Base-by-base conservation (phyloP, 2,329 filamentous ascomycete genomes). In the Pyricularia grisea region DNA sequence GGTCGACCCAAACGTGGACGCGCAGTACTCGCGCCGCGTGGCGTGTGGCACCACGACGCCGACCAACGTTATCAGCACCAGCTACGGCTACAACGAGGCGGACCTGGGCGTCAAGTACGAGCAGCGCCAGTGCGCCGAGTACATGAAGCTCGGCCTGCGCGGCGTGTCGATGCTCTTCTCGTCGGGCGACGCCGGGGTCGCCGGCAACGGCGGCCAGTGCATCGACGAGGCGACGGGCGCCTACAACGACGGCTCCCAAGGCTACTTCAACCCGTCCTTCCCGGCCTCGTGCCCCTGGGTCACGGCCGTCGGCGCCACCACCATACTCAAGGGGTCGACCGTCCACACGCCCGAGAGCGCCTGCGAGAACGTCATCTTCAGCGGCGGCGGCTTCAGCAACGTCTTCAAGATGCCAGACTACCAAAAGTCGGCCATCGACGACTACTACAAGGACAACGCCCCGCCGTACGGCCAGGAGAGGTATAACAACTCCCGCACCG, bases 131-230 rank as follows among this genome's bases (percentile, higher is more conserved):
- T 87, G 85, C 73, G 76, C 79, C 69, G 84, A 87, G 77, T 87
- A 84, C 75, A 81, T 86, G 81, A 87, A 87, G 77, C 80, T 87
- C 2, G 84, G 82, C 23, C 79, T 86, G 55, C 81, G 81, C 73
- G 84, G 84, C 25, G 79, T 85, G 12, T 81, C 81, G 1, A 76
- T 87, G 20, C 70, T 87, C 42, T 84, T 82, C 72, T 82, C 83
- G 0, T 82, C 80, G 3, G 84, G 83, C n/a, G 83, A 85, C 74
- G 80, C 77, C 63, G 84, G 83, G 66, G 80, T 83, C 20, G 79
- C 78, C 28, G 79, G 80, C 64, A 79, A 80, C 71, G 72, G 74
- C 65, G 73, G 74, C n/a, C 67, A 71, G 33, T 82, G 80, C 72
- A 77, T 81, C 68, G 74, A 78, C 69, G 69, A 75, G 0, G 66